Evolutionary conservation across 768 basidiomycete genomes (phyloP).

Genomic region (Hortiboletus flavorubellus): DNA sequence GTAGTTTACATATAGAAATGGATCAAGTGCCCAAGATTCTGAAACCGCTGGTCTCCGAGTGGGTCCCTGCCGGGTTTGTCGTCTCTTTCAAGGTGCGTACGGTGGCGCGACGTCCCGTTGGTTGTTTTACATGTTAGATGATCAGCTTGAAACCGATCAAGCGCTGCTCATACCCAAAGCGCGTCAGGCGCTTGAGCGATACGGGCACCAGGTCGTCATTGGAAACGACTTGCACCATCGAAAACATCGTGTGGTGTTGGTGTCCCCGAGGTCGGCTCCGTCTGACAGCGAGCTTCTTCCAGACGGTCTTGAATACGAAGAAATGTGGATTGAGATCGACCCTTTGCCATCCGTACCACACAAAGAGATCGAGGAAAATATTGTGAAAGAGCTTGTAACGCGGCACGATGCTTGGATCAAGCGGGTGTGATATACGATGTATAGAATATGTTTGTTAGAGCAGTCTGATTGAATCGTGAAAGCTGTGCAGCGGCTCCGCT

Average conservation of each 20-base stretch:
- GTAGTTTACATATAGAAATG: conserved; percentile 93
- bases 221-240: conserved; percentile 92
- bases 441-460: neutral
- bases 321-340: conserved; percentile 66
- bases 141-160: conserved; percentile 89
- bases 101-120: neutral
- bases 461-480: too few species aligned
- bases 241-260: conserved; percentile 91
- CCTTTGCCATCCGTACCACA: conserved; percentile 31
- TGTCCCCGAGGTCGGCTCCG: conserved; percentile 47
- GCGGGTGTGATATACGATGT: neutral
- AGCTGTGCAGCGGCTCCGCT: too few species aligned
- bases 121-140: conserved; percentile 1
- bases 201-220: conserved; percentile 96
- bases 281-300: conserved; percentile 6
- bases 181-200: conserved; percentile 79
- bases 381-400: conserved; percentile 69
- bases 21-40: conserved; percentile 98
- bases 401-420: conserved; percentile 72
- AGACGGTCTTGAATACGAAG: conserved; percentile 40
- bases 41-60: conserved; percentile 90
- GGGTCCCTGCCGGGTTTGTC: conserved; percentile 86
- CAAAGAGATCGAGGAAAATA: conserved; percentile 93
- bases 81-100: conserved; percentile 92
- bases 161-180: conserved; percentile 87